Evolutionary conservation across 2,329 filamentous ascomycete genomes (phyloP).

Genomic region (Ophiostoma angusticollis): DNA sequence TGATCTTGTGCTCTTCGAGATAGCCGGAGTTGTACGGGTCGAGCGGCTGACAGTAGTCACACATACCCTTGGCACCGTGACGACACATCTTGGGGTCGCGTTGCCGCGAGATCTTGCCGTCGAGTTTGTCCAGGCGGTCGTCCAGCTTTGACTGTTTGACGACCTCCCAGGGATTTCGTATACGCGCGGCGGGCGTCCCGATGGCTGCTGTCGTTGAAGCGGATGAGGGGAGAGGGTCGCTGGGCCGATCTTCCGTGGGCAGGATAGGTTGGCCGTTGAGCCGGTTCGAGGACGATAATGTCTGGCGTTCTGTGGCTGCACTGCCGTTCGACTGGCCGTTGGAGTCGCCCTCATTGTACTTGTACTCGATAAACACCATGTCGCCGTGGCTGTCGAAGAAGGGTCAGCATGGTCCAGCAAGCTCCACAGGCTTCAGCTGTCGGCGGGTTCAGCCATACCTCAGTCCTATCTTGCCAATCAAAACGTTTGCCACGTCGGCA

Average conservation of each 20-base stretch:
- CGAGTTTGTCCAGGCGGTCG: constrained; percentile 69
- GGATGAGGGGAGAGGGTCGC: constrained; percentile 38
- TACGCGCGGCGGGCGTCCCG: constrained; percentile 42
- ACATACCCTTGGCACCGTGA: constrained; percentile 96
- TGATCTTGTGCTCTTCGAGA: constrained; percentile 92
- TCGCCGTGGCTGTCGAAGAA: constrained; percentile 66
- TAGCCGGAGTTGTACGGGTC: constrained; percentile 89
- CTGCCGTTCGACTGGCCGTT: constrained; percentile 28
- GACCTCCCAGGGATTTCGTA: constrained; percentile 87
- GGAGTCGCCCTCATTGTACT: constrained; percentile 38
- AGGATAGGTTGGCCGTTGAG: constrained; percentile 68
- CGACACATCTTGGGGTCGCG: constrained; percentile 79
- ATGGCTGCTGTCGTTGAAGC: constrained; percentile 4
- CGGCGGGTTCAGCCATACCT: constrained; percentile 28
- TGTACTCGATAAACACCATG: constrained; percentile 76
- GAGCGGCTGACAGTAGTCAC: constrained; percentile 94
- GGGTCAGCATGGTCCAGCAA: neutral
- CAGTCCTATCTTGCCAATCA: constrained; percentile 46
- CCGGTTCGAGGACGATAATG: constrained; percentile 42
- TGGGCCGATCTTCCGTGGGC: constrained; percentile 52
- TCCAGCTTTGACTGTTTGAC: constrained; percentile 82
- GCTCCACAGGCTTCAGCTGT: neutral
- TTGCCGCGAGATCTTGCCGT: constrained; percentile 75
- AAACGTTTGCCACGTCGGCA: constrained; percentile 42
- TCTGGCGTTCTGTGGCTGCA: constrained; percentile 20